These are phyloP conservation scores for Sonneratia alba DNA, from an alignment of 345 rosid genomes.

Conservation along the genomic window DNA sequence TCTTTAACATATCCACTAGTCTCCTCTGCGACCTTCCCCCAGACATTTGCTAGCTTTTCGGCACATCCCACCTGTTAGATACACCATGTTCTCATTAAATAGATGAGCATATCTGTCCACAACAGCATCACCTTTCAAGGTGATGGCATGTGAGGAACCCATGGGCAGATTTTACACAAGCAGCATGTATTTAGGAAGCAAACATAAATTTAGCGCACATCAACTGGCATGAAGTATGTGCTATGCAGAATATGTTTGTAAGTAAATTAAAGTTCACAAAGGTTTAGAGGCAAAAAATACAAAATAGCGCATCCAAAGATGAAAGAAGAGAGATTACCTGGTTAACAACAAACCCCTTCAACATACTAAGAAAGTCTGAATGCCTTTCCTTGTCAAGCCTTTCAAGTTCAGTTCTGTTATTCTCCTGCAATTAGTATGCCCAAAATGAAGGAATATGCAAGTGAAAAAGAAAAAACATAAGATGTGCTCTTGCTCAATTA, in stretches of 20 bases:
- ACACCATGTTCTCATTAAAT: not conserved
- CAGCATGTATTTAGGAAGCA: not conserved
- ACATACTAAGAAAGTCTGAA: constrained; percentile 72
- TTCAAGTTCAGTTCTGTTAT: constrained; percentile 73
- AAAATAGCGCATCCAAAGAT: not conserved
- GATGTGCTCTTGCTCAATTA: not conserved
- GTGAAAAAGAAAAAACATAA: not conserved
- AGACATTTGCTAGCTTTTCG: constrained; percentile 81
- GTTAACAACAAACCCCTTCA: constrained; percentile 82
- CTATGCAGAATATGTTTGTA: not conserved
- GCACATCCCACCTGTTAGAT: constrained; percentile 79
- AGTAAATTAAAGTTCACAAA: not conserved
- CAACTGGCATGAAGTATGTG: not conserved
- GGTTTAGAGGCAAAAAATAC: not conserved
- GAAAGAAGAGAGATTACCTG: constrained; percentile 41
- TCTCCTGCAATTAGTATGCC: constrained; percentile 43
- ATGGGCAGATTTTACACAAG: not conserved
- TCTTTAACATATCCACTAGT: constrained; percentile 58
- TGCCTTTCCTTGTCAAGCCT: constrained; percentile 79
- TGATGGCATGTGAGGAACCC: not conserved
- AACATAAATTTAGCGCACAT: not conserved
- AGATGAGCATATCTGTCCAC: not conserved
- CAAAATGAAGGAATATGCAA: not conserved
- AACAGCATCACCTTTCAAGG: not conserved
- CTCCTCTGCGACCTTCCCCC: constrained; percentile 89